These are phyloP conservation scores for Nitzschia inconspicua DNA, from an alignment of 108 stramenopile genomes.

Conservation along the genomic window DNA sequence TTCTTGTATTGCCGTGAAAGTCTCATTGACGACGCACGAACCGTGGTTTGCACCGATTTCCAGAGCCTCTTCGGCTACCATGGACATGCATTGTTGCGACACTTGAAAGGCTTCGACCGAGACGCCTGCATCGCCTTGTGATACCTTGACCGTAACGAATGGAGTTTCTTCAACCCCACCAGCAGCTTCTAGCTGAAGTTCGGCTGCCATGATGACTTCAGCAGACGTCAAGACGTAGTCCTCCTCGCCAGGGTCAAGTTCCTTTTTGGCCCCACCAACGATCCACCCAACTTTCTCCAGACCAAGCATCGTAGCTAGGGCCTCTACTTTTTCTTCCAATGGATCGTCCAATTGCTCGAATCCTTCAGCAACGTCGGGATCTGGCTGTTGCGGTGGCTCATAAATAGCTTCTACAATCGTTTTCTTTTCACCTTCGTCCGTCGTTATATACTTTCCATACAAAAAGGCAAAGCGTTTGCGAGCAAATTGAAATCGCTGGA, in stretches of 20 bases:
- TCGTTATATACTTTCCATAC: slow-evolving; percentile 82
- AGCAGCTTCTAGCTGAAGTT: slow-evolving; percentile 92
- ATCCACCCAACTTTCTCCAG: slow-evolving; percentile 94
- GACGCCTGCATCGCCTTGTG: slow-evolving; percentile 75
- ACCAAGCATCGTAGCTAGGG: slow-evolving; percentile 73
- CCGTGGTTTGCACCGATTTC: slow-evolving; percentile 81
- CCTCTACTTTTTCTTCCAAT: slow-evolving; percentile 82
- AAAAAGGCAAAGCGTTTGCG: slow-evolving; percentile 87
- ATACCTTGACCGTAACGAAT: slow-evolving; percentile 92
- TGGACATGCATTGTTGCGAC: slow-evolving; percentile 94
- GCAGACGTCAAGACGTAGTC: slow-evolving; percentile 87
- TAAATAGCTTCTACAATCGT: slow-evolving; percentile 90
- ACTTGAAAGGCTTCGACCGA: slow-evolving; percentile 95
- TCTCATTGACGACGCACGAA: slow-evolving; percentile 86
- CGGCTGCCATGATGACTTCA: slow-evolving; percentile 93
- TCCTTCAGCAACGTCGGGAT: slow-evolving; percentile 77
- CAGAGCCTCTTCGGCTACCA: slow-evolving; percentile 96
- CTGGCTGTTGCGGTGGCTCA: slow-evolving; percentile 95
- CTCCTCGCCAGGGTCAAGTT: slow-evolving; percentile 90
- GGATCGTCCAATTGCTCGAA: slow-evolving; percentile 91
- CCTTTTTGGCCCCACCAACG: slow-evolving; percentile 91
- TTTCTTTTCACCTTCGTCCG: slow-evolving; percentile 39
- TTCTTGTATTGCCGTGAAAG: slow-evolving; percentile 97
- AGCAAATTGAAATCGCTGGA: slow-evolving; percentile 82
- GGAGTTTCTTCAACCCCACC: slow-evolving; percentile 93